Conservation (phyloP, 768 basidiomycete genomes). For the Pleurotus tuoliensis region DNA sequence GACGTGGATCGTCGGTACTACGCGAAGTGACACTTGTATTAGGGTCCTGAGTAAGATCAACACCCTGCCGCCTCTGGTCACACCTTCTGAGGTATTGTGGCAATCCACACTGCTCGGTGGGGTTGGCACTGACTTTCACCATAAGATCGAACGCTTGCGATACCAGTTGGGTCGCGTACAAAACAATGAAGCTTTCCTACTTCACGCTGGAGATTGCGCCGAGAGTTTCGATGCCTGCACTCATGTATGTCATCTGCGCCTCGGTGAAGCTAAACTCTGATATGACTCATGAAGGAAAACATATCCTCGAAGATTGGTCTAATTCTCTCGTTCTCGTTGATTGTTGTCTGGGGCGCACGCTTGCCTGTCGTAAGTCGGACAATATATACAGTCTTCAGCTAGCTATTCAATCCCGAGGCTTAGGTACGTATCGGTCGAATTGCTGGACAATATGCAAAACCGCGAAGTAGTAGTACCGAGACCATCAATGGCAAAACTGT, state of each 20-base stretch:
- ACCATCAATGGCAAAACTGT: constrained; percentile 73
- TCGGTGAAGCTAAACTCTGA: constrained; percentile 13
- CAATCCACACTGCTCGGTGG: background rate
- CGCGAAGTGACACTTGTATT: constrained; percentile 3
- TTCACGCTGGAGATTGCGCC: constrained; percentile 98
- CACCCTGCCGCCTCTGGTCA: constrained; percentile 85
- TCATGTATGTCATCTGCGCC: constrained; percentile 45
- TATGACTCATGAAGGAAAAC: constrained; percentile 55
- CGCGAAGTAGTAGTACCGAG: constrained; percentile 81
- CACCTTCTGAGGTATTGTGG: constrained; percentile 77
- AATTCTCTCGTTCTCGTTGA: constrained; percentile 92
- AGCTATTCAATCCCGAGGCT: background rate
- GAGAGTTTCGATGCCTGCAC: constrained; percentile 92
- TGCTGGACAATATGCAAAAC: constrained; percentile 96
- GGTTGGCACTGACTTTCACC: background rate
- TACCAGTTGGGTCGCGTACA: constrained; percentile 79
- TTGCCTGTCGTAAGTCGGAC: constrained; percentile 73
- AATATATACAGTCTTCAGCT: background rate
- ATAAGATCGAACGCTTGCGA: constrained; percentile 77
- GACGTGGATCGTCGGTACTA: constrained; percentile 9
- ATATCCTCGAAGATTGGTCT: constrained; percentile 86
- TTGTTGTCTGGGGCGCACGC: constrained; percentile 91
- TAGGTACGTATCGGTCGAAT: constrained; percentile 86
- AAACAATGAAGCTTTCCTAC: constrained; percentile 83
- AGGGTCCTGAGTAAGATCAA: constrained; percentile 80